Base-by-base conservation (phyloP, 257 asterid genomes). In the Verbena officinalis region DNA sequence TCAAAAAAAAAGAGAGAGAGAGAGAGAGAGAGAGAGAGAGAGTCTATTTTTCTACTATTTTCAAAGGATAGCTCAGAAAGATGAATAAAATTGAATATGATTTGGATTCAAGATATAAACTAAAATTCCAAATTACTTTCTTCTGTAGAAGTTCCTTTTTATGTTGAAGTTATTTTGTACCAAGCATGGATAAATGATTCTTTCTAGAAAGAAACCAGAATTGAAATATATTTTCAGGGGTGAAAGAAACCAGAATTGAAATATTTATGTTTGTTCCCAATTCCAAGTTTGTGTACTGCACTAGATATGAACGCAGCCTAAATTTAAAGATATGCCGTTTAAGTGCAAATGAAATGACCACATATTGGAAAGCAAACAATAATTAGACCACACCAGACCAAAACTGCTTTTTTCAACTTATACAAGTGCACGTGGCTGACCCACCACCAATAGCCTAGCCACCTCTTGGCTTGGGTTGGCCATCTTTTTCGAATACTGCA, bases 141-240 rank as follows among this genome's bases (percentile, higher is more conserved):
- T 7, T 19, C 22, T 45, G 17, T 16, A 45, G 17, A 45, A 45
- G 0, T 16, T 45, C n/a, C n/a, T n/a, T n/a, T n/a, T n/a, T n/a
- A n/a, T n/a, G n/a, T n/a, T n/a, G n/a, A n/a, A n/a, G n/a, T n/a
- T n/a, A n/a, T n/a, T n/a, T n/a, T n/a, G n/a, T 7, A 21, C 10
- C 10, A 4, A 52, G 38, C 1, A 3, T 22, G 10, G 21, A n/a
- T 11, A 30, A 55, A 23, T 55, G 14, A 9, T 30, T 9, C n/a
- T 3, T 55, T 55, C 60, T 55, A 55, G 60, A 55, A 31, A 16
- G 60, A 55, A 15, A 30, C 21, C 27, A 53, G 40, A 53, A n/a
- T 52, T 52, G 19, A 33, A 27, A 52, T 10, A 1, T 1, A 22
- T 51, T 13, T 9, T 17, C 5, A 6, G 7, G 3, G 4, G 36